phyloP scores from a whole-genome alignment of 176 grass and related monocot species.

The Zea luxurians region DNA sequence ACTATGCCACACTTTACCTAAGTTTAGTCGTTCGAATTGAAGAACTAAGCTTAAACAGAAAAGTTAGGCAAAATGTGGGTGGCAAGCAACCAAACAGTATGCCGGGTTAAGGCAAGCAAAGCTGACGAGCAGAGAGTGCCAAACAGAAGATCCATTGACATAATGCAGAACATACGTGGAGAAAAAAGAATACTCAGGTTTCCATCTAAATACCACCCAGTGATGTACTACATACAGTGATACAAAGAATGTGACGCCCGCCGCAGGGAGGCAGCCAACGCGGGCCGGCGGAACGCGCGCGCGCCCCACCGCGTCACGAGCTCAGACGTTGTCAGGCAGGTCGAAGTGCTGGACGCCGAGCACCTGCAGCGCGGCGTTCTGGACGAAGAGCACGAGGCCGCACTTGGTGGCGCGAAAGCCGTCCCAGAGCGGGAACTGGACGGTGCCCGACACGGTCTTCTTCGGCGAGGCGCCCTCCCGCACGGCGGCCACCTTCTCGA shows the following conservation, averaged over 20 bases:
- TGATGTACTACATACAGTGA: conserved; percentile 1
- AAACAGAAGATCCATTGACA: not conserved
- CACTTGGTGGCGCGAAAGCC: conserved; percentile 69
- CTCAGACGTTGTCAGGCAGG: conserved; percentile 64
- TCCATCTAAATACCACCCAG: not conserved
- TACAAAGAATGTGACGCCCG: conserved; percentile 21
- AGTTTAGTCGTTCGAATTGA: too few species aligned
- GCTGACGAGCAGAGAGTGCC: not conserved
- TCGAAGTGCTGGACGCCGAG: conserved; percentile 78
- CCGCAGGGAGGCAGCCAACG: too few species aligned
- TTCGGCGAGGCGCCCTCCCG: conserved; percentile 57
- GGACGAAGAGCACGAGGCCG: conserved; percentile 80
- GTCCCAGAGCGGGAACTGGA: conserved; percentile 77
- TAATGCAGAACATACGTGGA: not conserved
- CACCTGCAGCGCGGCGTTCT: conserved; percentile 70
- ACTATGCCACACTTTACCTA: too few species aligned
- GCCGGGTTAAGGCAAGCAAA: too few species aligned
- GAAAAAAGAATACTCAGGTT: not conserved
- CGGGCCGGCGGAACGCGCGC: not conserved
- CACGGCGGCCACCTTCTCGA: conserved; percentile 70
- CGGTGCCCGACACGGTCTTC: conserved; percentile 66
- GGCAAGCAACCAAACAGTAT: too few species aligned
- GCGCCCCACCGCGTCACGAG: not conserved
- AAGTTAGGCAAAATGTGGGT: too few species aligned
- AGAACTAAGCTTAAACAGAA: too few species aligned